Percentiles rank a stretch among this genome's conserved stretches.
phyloP scores from a whole-genome alignment of 441 rosid species.

The Rhodomyrtus psidioides region DNA sequence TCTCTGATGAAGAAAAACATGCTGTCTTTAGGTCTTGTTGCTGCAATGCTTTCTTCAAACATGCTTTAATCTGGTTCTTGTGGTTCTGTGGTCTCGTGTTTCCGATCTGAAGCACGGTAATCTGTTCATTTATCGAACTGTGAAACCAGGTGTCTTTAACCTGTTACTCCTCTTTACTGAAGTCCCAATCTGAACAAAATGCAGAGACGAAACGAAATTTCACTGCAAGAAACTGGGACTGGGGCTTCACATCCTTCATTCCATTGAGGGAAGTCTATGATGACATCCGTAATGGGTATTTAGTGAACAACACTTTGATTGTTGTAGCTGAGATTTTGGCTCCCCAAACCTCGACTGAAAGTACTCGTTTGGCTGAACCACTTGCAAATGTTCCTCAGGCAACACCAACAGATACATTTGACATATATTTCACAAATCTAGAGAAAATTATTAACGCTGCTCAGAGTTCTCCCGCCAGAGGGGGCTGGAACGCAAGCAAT shows the following conservation, averaged over 20 bases:
- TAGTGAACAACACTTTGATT: background rate
- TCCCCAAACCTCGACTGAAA: background rate
- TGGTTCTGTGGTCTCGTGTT: background rate
- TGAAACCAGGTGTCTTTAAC: no score
- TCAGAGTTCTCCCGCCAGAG: background rate
- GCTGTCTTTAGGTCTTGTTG: no score
- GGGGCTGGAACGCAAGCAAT: background rate
- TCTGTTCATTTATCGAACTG: background rate
- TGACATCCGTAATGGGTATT: background rate
- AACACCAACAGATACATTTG: background rate
- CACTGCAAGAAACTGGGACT: background rate
- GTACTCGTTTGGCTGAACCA: background rate
- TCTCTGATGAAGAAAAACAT: no score
- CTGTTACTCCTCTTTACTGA: background rate
- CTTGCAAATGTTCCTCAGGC: background rate
- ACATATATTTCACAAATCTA: background rate
- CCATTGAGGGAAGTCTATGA: background rate
- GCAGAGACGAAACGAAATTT: background rate
- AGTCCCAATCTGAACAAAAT: background rate
- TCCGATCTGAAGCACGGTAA: background rate
- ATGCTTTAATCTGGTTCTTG: background rate
- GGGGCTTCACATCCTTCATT: background rate
- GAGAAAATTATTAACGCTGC: background rate
- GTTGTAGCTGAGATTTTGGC: background rate
- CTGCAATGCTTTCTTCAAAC: background rate